Evolutionary conservation across 2,329 filamentous ascomycete genomes (phyloP), one percentile per base, ranked within the genome.

Genomic region (Coleophoma cylindrospora): DNA sequence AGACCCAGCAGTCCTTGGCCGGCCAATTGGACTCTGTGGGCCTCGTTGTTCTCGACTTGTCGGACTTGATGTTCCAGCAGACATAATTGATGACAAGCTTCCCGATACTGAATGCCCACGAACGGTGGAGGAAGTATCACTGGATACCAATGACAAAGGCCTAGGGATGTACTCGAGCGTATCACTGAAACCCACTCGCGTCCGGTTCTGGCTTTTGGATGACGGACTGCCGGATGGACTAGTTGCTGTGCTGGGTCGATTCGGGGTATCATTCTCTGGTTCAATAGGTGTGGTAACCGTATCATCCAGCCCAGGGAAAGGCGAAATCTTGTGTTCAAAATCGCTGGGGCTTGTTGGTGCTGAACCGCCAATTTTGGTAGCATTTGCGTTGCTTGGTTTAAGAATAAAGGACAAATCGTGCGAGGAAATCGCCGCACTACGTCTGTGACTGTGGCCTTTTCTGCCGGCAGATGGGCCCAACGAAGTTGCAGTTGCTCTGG

Each of bases 141-240:
- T 91, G 1, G 90, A 95, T 13, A 95, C 83, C 17, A 91, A 74
- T 2, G 91, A 96, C 15, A 95, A 70, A 0, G 91, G 91, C 11
- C 89, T 81, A 5, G 87, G 87, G 59, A 91, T 91, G 55, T 87
- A 91, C 66, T 95, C 89, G 27, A 95, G 75, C 11, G 82, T 87
- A 55, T 95, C 90, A 1, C 88, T 90, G 63, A 95, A 95, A 1
- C 87, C 88, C 43, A 95, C 90, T 12, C 87, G 77, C 40, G 83
- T 79, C 52, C 83, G 79, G 4, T 77, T 75, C 17, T 58, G 32
- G 19, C 52, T 21, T 44, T 55, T 62, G 10, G 51, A 41, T 3
- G 56, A 43, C 32, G 57, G 47, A 43, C 44, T 54, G 22, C 27
- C 41, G 10, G 48, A 33, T 41, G 52, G 49, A n/a, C 43, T 54